A percentile compares a stretch with the other conserved stretches of the same genome.
Conservation (phyloP, 2,329 filamentous ascomycete species). For the Paecilomyces fulvus region DNA sequence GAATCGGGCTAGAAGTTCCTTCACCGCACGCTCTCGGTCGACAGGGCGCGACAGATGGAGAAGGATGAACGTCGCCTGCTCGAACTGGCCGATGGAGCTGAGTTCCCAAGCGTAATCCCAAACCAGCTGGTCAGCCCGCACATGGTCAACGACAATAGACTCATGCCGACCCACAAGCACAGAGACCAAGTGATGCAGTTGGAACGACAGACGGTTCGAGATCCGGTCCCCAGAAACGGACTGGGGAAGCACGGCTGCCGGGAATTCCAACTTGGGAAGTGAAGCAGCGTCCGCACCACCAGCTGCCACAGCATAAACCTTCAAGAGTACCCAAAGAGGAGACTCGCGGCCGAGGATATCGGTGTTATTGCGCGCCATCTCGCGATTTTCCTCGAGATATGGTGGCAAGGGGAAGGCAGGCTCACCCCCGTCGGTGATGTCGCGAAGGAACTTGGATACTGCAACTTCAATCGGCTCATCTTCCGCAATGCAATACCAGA, state of each 20-base stretch:
- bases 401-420: conserved; percentile 60
- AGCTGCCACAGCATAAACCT: conserved; percentile 56
- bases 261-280: conserved; percentile 42
- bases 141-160: conserved; percentile 45
- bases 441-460: conserved; percentile 63
- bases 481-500: conserved; percentile 74
- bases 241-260: conserved; percentile 65
- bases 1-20: conserved; percentile 66
- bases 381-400: conserved; percentile 55
- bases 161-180: conserved; percentile 37
- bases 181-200: conserved; percentile 63
- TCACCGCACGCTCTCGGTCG: conserved; percentile 58
- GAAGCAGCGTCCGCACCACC: conserved; percentile 19
- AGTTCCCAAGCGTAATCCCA: conserved; percentile 50
- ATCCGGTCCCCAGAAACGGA: conserved; percentile 68
- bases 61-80: conserved; percentile 67
- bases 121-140: conserved; percentile 59
- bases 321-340: conserved; percentile 77
- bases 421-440: conserved; percentile 64
- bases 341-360: conserved; percentile 54
- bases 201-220: conserved; percentile 72
- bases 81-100: conserved; percentile 53
- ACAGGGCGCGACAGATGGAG: conserved; percentile 60
- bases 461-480: conserved; percentile 64
- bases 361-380: conserved; percentile 53